These are phyloP conservation scores for Sedum album DNA, from an alignment of 164 flowering plant species.

Conservation along the genomic window DNA sequence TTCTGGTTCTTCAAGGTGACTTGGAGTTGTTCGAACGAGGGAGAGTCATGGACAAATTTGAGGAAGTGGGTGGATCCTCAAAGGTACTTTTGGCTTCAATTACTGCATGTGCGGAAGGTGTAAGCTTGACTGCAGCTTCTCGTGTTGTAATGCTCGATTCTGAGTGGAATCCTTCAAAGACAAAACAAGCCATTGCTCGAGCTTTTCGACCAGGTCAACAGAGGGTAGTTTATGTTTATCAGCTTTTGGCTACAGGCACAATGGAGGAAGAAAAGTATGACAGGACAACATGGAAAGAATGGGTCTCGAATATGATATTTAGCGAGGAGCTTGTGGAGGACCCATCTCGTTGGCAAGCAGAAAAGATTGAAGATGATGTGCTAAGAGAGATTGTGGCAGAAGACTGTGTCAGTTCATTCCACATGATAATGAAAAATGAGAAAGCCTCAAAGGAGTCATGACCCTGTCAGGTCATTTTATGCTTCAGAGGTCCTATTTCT, in stretches of 20 bases:
- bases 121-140: slow-evolving; percentile 92
- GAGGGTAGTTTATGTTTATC: slow-evolving; percentile 78
- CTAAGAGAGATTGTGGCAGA: slow-evolving; percentile 72
- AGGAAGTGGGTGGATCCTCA: slow-evolving; percentile 50
- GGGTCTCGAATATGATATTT: slow-evolving; percentile 86
- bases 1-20: slow-evolving; percentile 74
- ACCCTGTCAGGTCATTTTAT: not conserved
- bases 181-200: slow-evolving; percentile 91
- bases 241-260: slow-evolving; percentile 61
- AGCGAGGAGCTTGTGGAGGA: slow-evolving; percentile 64
- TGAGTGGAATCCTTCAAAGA: slow-evolving; percentile 98
- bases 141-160: slow-evolving; percentile 84
- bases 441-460: slow-evolving; percentile 36
- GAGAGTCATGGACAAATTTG: slow-evolving; percentile 73
- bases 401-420: slow-evolving; percentile 53
- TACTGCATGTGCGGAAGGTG: slow-evolving; percentile 85
- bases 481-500: slow-evolving; percentile 5
- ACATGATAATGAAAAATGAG: slow-evolving; percentile 74
- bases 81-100: slow-evolving; percentile 74
- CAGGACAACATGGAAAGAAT: slow-evolving; percentile 77
- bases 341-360: slow-evolving; percentile 61
- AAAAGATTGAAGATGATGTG: slow-evolving; percentile 78
- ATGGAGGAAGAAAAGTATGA: slow-evolving; percentile 74
- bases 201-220: slow-evolving; percentile 98
- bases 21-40: slow-evolving; percentile 72